Conservation (phyloP, 257 asterid genomes). For the Rehmannia glutinosa region DNA sequence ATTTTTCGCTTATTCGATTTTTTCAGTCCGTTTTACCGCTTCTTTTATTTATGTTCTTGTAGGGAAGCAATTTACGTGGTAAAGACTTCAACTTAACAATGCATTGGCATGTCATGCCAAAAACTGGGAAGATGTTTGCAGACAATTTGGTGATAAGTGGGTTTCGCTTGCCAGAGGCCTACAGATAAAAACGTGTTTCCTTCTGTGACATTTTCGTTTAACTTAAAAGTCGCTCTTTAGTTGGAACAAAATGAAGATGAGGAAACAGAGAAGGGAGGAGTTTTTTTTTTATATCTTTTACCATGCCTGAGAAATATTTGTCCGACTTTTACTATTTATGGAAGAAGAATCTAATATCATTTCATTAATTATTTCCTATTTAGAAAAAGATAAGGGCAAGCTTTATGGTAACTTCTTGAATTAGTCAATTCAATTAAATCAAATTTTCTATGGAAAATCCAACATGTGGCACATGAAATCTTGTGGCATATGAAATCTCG, state of each 20-base stretch:
- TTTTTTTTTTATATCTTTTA: no score
- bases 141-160: slow-evolving; percentile 71
- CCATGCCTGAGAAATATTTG: neutral
- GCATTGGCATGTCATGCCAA: slow-evolving; percentile 97
- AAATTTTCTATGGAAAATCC: no score
- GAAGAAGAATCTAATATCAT: no score
- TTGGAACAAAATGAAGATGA: no score
- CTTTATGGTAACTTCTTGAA: no score
- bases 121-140: slow-evolving; percentile 78
- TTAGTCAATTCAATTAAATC: no score
- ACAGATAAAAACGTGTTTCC: slow-evolving; percentile 39
- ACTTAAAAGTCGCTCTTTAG: no score
- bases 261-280: no score
- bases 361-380: no score
- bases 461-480: no score
- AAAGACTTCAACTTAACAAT: slow-evolving; percentile 68
- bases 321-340: neutral
- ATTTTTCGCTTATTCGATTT: neutral
- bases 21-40: neutral
- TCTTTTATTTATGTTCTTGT: neutral
- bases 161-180: slow-evolving; percentile 51
- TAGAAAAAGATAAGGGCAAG: no score
- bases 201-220: slow-evolving; percentile 1
- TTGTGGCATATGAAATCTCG: no score
- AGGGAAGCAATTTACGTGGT: slow-evolving; percentile 93